Evolutionary conservation across 2,329 filamentous ascomycete genomes (phyloP).

Genomic region (Knufia fluminis): DNA sequence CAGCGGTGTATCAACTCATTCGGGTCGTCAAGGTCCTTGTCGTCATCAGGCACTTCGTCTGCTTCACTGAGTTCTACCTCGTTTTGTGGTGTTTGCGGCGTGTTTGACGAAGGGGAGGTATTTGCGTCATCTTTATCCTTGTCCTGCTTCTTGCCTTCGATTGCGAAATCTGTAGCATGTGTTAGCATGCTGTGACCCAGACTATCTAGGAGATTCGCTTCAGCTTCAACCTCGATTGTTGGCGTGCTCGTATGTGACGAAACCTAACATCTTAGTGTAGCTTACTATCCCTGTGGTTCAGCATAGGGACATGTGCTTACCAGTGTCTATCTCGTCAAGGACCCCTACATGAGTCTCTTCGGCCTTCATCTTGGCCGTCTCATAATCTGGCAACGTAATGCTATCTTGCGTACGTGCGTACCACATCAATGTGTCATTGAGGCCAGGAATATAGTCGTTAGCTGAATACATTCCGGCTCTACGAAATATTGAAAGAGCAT

Average conservation of each 20-base stretch:
- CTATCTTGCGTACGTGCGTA: slow-evolving; percentile 65
- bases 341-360: neutral
- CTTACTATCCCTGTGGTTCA: neutral
- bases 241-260: neutral
- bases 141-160: neutral
- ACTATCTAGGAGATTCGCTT: neutral
- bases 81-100: neutral
- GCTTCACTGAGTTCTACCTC: neutral
- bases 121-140: neutral
- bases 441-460: slow-evolving; percentile 68
- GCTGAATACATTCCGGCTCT: slow-evolving; percentile 44
- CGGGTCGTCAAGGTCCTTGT: slow-evolving; percentile 33
- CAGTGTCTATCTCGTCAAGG: neutral
- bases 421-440: slow-evolving; percentile 85
- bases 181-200: neutral
- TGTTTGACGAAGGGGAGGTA: neutral
- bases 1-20: slow-evolving; percentile 68
- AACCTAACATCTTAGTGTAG: neutral
- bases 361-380: slow-evolving; percentile 29
- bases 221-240: neutral
- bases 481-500: slow-evolving; percentile 58
- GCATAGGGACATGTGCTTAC: slow-evolving; percentile 23
- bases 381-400: slow-evolving; percentile 64
- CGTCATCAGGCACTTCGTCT: slow-evolving; percentile 10
- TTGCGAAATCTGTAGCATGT: neutral